Base-by-base conservation (phyloP, 768 basidiomycete species). In the Suillus clintonianus region DNA sequence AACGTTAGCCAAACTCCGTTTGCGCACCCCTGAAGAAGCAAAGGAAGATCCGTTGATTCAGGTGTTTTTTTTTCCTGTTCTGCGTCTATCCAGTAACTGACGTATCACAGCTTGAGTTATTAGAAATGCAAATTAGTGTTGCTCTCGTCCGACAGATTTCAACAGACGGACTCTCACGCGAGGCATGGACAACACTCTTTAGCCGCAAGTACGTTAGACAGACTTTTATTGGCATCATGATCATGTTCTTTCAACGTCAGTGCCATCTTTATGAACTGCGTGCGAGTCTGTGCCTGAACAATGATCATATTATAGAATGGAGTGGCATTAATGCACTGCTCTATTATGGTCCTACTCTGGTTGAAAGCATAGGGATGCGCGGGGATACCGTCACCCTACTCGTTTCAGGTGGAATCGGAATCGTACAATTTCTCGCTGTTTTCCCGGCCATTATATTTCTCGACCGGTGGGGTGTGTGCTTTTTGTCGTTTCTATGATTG, bases 171-270 rank as follows among this genome's bases (percentile, higher is more conserved):
- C 45, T 63, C 58, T 57, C 60, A 54, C n/a, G 62, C 15, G 77
- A 79, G 48, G 81, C 79, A 0, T 93, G 91, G 91, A 78, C 70
- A 8, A 79, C 78, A 30, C 78, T 94, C 10, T 88, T 90, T 62
- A 75, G 75, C 8, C 71, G 68, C 1, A 82, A 82, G 60, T 87
- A 89, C 69, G 75, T 85, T 17, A 77, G 81, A 60, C 81, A 91
- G 39, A 93, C 92, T 0, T 74, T 84, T 70, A 84, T 93, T 43
- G 91, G 90, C 3, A 79, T 91, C 9, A 74, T 87, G 70, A 84
- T 92, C 67, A 92, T 92, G 89, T 86, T 91, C 59, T 94, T 93
- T 68, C 92, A 94, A 75, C 92, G 92, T 91, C 67, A 45, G 87
- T 76, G 54, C 3, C 27, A 51, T 54, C 8, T 45, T 43, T 58